Conservation (phyloP, 2,329 filamentous ascomycete genomes). For the Ophiostoma novo-ulmi region DNA sequence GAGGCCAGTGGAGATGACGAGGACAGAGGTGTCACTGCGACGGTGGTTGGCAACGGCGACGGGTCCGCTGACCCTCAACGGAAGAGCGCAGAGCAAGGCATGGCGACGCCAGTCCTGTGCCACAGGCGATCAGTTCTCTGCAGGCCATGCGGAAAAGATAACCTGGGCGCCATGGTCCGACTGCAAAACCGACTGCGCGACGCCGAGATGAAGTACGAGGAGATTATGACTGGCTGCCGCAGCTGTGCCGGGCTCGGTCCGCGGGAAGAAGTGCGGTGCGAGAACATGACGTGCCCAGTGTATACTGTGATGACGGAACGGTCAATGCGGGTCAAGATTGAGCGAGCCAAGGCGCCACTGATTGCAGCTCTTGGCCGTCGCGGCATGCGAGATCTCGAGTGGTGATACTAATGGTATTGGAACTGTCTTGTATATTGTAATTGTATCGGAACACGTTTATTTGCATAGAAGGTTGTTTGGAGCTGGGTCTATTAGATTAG, state of each 20-base stretch:
- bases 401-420: constrained; percentile 26
- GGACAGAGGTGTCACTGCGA: not conserved
- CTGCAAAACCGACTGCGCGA: constrained; percentile 58
- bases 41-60: not conserved
- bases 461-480: not conserved
- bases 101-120: not conserved
- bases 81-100: not conserved
- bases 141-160: constrained; percentile 47
- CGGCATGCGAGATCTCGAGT: constrained; percentile 34
- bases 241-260: constrained; percentile 71
- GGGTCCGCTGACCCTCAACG: too few species aligned
- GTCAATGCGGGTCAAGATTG: constrained; percentile 42
- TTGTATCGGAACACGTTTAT: not conserved
- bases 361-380: constrained; percentile 34
- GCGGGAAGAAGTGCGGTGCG: constrained; percentile 74
- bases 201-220: constrained; percentile 58
- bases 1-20: not conserved
- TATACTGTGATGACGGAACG: constrained; percentile 76
- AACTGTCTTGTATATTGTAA: not conserved
- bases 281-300: constrained; percentile 87
- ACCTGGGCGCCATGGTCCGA: constrained; percentile 57
- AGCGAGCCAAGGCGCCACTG: constrained; percentile 38
- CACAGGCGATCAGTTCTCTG: constrained; percentile 40
- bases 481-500: not conserved
- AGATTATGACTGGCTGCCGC: constrained; percentile 68